These are phyloP conservation scores for Magnusiomyces tetraspermus DNA, from an alignment of 1,139 yeast species.

Conservation along the genomic window DNA sequence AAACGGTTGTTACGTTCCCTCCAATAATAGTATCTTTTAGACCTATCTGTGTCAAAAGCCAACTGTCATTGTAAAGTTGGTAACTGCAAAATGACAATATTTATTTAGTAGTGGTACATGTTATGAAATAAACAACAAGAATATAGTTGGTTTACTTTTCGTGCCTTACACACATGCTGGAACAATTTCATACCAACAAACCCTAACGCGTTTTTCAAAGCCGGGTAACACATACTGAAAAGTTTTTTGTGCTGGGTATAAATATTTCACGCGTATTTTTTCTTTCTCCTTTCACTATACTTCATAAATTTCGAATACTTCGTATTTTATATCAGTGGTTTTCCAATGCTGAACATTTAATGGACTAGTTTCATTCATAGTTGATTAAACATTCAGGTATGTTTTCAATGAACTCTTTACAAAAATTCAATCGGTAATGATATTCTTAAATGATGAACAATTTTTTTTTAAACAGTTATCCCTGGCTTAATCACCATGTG, in stretches of 20 bases:
- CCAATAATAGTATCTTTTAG: no score
- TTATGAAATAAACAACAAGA: not conserved
- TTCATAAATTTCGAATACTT: not conserved
- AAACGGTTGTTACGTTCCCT: no score
- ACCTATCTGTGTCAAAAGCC: not conserved
- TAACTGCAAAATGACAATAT: not conserved
- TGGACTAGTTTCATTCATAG: no score
- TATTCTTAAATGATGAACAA: constrained; percentile 3
- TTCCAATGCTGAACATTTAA: not conserved
- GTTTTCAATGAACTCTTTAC: not conserved
- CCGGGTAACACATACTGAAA: not conserved
- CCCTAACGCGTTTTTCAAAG: not conserved
- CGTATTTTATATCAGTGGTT: not conserved
- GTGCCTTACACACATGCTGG: not conserved
- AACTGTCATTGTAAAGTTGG: not conserved
- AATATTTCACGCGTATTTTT: not conserved
- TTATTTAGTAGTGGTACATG: not conserved
- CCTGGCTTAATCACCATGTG: constrained; percentile 7
- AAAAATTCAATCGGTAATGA: not conserved
- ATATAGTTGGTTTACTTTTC: not conserved
- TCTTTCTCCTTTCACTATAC: not conserved
- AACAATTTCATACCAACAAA: not conserved
- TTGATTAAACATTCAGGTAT: not conserved
- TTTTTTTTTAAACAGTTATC: constrained; percentile 6
- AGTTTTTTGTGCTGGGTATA: not conserved